These are phyloP conservation scores for Sanguinoderma infundibulare DNA, from an alignment of 1,284 basidiomycete genomes.

Conservation along the genomic window DNA sequence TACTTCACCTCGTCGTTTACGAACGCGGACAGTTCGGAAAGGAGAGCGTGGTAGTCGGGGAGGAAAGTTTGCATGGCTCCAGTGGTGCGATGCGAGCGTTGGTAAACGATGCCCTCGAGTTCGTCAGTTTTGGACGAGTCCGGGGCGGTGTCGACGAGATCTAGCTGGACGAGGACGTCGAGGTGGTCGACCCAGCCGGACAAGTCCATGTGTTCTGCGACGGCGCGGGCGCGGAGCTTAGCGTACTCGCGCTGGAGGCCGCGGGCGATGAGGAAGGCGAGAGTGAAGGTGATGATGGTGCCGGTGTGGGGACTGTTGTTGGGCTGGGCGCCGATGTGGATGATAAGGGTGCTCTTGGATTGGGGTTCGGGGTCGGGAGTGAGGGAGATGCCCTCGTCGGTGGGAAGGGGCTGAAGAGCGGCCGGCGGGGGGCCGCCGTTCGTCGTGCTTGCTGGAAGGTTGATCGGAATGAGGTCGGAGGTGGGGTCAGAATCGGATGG, in stretches of 20 bases:
- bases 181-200: constrained; percentile 14
- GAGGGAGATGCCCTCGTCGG: background rate
- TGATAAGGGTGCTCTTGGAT: constrained; percentile 13
- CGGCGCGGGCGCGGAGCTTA: constrained; percentile 11
- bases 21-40: constrained; percentile 18
- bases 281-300: constrained; percentile 34
- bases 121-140: constrained; percentile 13
- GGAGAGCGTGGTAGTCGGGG: constrained; percentile 29
- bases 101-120: constrained; percentile 27
- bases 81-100: constrained; percentile 31
- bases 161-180: constrained; percentile 27
- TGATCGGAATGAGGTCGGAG: background rate
- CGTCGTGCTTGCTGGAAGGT: too few relatives aligned
- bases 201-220: background rate
- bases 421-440: too few relatives aligned
- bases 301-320: constrained; percentile 38
- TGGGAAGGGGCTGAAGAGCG: background rate
- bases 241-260: constrained; percentile 9
- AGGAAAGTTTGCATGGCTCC: constrained; percentile 24
- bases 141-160: constrained; percentile 37
- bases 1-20: constrained; percentile 18
- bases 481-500: too few relatives aligned
- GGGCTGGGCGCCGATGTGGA: constrained; percentile 39
- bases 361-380: background rate
- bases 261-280: constrained; percentile 32